Conservation (phyloP, 2,329 filamentous ascomycete species). For the Penicillium sp. region DNA sequence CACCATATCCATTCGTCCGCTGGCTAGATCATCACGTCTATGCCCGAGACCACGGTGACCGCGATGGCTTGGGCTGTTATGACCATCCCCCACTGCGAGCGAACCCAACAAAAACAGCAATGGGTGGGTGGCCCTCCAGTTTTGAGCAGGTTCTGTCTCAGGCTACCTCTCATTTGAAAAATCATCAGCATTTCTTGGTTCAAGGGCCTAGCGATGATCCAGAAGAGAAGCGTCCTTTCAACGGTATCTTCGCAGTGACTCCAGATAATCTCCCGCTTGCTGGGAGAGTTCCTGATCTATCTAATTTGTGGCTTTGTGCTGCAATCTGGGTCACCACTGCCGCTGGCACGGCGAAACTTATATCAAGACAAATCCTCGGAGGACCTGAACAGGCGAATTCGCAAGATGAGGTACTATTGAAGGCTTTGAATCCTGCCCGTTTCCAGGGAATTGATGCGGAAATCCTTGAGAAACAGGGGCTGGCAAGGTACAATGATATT, state of each 20-base stretch:
- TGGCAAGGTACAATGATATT: constrained; percentile 37
- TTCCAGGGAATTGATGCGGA: constrained; percentile 27
- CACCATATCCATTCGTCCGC: constrained; percentile 36
- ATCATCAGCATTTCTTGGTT: constrained; percentile 19
- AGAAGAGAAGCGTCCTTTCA: constrained; percentile 28
- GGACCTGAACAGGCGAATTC: constrained; percentile 18
- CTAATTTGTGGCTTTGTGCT: constrained; percentile 36
- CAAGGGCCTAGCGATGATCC: constrained; percentile 12
- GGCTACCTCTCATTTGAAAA: constrained; percentile 19
- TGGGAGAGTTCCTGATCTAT: constrained; percentile 27
- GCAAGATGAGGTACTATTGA: background rate
- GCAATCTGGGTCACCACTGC: constrained; percentile 44
- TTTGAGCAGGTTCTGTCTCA: constrained; percentile 27
- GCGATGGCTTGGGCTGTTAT: constrained; percentile 40
- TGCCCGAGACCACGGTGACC: constrained; percentile 38
- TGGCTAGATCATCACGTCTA: constrained; percentile 43
- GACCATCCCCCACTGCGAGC: constrained; percentile 24
- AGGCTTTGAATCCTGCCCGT: constrained; percentile 24
- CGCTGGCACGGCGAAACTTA: constrained; percentile 36
- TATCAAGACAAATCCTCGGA: constrained; percentile 23
- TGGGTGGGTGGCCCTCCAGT: background rate
- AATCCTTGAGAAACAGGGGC: constrained; percentile 25
- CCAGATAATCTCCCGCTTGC: constrained; percentile 41
- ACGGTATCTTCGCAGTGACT: constrained; percentile 41
- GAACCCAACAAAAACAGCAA: background rate